Base-by-base conservation (phyloP, 108 stramenopile species). In the Skeletonema potamos region DNA sequence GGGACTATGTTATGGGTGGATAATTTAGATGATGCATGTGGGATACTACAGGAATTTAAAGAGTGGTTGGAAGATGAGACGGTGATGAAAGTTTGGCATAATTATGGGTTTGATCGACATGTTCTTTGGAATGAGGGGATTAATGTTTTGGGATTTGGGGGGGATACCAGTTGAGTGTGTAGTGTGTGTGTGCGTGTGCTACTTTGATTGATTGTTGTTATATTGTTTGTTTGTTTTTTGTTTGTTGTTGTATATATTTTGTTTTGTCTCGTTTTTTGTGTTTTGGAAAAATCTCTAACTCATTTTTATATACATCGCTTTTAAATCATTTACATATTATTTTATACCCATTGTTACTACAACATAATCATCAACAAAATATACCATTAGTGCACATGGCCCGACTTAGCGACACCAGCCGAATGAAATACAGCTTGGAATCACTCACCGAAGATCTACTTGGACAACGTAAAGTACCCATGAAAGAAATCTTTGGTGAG, bases 51-150 rank as follows among this genome's bases (percentile, higher is more conserved):
- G 60, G 89, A 89, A 37, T 97, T 99, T 72, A 85, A 86, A 55
- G 66, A 68, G 12, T 97, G 89, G 84, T 89, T 99, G 41, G 96
- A 95, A 66, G 79, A 89, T 76, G 57, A 68, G 13, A 46, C 46
- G 3, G 70, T 82, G 44, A 67, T 91, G 36, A 99, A 97, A 82
- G 91, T 97, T 6, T 99, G 97, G 97, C 99, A 99, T 82, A 98
- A 99, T 80, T 97, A 97, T 70, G 97, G 97, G 1, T 99, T 99
- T 72, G 99, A 99, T 92, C 82, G 97, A 26, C 99, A 99, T 77
- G 97, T 99, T 13, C 77, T 99, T 77, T 95, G 79, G 86, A 99
- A 99, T 70, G 88, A 92, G 59, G 96, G 93, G 0, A 96, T 98
- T 69, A 79, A 94, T 71, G 86, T 85, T 8, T 69, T 65, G 24